phyloP scores from a whole-genome alignment of 2,329 filamentous ascomycete species.

The Penicillium sp. region DNA sequence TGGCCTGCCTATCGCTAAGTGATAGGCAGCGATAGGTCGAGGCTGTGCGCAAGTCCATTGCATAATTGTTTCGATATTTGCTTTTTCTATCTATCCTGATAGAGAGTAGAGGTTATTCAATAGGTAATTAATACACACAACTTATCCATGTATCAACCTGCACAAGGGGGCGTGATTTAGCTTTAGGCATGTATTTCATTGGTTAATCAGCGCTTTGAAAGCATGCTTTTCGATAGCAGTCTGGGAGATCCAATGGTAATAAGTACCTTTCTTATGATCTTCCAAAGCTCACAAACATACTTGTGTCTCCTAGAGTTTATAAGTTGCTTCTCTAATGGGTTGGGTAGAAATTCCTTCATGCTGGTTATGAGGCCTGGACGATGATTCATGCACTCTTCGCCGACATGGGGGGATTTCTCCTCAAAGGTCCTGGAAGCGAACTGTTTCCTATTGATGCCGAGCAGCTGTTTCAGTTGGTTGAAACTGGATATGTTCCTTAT shows the following conservation, averaged over 20 bases:
- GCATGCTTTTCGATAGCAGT: too few relatives aligned
- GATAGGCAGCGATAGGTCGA: not conserved
- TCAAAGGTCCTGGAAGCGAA: slow-evolving; percentile 4
- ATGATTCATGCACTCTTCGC: slow-evolving; percentile 10
- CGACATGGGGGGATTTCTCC: slow-evolving; percentile 10
- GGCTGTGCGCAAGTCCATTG: not conserved
- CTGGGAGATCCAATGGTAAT: too few relatives aligned
- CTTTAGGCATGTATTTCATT: too few relatives aligned
- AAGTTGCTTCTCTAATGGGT: not conserved
- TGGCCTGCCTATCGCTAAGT: not conserved
- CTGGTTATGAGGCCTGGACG: slow-evolving; percentile 4
- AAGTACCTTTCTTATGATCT: too few relatives aligned
- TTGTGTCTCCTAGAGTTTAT: not conserved
- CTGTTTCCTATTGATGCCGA: slow-evolving; percentile 7
- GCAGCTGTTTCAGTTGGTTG: slow-evolving; percentile 5
- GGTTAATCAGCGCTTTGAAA: too few relatives aligned
- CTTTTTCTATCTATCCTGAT: too few relatives aligned
- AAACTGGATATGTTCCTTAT: slow-evolving; percentile 2
- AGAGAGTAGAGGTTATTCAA: too few relatives aligned
- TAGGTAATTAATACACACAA: too few relatives aligned
- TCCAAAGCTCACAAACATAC: too few relatives aligned
- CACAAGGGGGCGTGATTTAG: too few relatives aligned
- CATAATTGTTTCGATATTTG: not conserved
- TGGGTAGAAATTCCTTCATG: not conserved
- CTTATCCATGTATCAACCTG: too few relatives aligned